Evolutionary conservation across 495 filamentous ascomycete species (phyloP).

Genomic region (Aspergillus mulundensis): DNA sequence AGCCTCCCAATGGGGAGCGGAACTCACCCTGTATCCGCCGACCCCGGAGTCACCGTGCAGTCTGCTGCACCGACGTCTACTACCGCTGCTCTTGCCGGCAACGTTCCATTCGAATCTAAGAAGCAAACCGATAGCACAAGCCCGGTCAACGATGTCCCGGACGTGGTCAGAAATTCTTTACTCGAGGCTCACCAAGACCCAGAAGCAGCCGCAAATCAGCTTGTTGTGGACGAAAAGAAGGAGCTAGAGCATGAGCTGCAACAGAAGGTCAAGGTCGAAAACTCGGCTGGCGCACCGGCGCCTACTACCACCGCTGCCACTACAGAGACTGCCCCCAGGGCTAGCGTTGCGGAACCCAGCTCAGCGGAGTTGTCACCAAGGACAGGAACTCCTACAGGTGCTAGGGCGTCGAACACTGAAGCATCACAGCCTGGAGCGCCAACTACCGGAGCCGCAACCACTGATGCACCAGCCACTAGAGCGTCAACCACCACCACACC

Average conservation of each 20-base stretch:
- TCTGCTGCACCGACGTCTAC: constrained; percentile 67
- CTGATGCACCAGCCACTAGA: constrained; percentile 13
- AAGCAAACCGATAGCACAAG: constrained; percentile 45
- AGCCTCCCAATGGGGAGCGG: constrained; percentile 64
- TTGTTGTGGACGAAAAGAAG: constrained; percentile 73
- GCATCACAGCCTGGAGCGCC: not conserved
- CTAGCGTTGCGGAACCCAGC: constrained; percentile 18
- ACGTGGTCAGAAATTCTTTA: constrained; percentile 69
- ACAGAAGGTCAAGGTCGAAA: constrained; percentile 46
- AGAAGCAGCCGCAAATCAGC: constrained; percentile 65
- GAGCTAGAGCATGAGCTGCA: constrained; percentile 66
- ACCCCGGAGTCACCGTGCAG: constrained; percentile 58
- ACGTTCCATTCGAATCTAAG: constrained; percentile 62
- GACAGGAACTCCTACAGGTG: constrained; percentile 31
- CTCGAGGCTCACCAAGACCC: constrained; percentile 57
- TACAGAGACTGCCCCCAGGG: constrained; percentile 36
- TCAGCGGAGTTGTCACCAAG: constrained; percentile 44
- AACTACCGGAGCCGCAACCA: not conserved
- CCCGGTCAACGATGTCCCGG: constrained; percentile 58
- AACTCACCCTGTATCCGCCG: constrained; percentile 13
- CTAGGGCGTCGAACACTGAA: constrained; percentile 19
- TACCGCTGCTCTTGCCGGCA: constrained; percentile 66
- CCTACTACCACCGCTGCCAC: constrained; percentile 47
- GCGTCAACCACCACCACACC: constrained; percentile 7
- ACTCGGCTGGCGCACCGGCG: constrained; percentile 50